phyloP scores from a whole-genome alignment of 2,329 filamentous ascomycete genomes.

The Chaetomiaceae sp. region DNA sequence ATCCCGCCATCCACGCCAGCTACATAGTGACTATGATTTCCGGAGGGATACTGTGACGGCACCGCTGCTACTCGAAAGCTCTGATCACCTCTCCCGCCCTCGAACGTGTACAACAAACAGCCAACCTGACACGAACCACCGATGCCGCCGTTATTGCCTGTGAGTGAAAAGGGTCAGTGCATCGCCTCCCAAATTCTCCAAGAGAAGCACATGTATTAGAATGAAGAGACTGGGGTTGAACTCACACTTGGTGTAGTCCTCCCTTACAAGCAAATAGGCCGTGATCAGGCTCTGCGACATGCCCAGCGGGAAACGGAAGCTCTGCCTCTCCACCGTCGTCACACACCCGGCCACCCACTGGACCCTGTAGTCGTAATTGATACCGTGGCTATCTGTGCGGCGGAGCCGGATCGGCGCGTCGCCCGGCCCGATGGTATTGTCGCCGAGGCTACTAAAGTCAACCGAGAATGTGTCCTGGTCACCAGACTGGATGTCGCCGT shows the following conservation, averaged over 20 bases:
- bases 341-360: conserved; percentile 11
- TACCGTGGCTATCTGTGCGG: background rate
- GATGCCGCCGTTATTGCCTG: conserved; percentile 11
- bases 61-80: background rate
- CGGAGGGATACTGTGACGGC: background rate
- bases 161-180: background rate
- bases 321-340: conserved; percentile 8
- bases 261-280: conserved; percentile 9
- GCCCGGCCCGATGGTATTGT: conserved; percentile 5
- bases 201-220: background rate
- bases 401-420: conserved; percentile 1
- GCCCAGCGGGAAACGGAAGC: conserved; percentile 9
- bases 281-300: conserved; percentile 4
- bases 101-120: conserved; percentile 11
- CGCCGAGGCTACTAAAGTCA: conserved; percentile 2
- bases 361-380: conserved; percentile 9
- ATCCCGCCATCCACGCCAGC: no score
- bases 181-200: background rate
- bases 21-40: no score
- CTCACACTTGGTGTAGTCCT: conserved; percentile 14
- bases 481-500: conserved; percentile 7
- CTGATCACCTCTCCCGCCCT: conserved; percentile 6
- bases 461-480: conserved; percentile 6
- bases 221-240: background rate
- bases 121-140: conserved; percentile 8